Conservation (phyloP, 2,329 filamentous ascomycete species). For the Byssothecium circinans region DNA sequence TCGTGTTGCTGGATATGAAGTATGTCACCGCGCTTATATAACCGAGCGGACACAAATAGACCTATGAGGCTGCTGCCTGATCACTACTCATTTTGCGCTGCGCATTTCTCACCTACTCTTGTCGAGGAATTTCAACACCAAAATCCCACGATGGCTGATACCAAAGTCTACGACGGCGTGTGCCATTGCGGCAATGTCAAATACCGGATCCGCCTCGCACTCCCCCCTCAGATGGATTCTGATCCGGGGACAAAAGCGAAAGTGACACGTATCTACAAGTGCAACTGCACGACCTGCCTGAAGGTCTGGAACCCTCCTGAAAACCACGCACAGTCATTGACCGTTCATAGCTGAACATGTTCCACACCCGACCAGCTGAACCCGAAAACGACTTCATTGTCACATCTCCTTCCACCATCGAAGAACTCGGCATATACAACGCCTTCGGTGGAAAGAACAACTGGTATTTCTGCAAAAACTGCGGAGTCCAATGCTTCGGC, state of each 20-base stretch:
- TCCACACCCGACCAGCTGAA: slow-evolving; percentile 48
- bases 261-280: slow-evolving; percentile 43
- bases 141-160: slow-evolving; percentile 27
- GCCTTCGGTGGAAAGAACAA: slow-evolving; percentile 35
- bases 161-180: slow-evolving; percentile 42
- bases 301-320: slow-evolving; percentile 31
- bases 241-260: slow-evolving; percentile 9
- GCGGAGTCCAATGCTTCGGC: slow-evolving; percentile 51
- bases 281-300: slow-evolving; percentile 55
- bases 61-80: no score
- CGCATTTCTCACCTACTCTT: no score
- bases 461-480: slow-evolving; percentile 53
- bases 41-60: no score
- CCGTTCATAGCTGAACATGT: slow-evolving; percentile 40
- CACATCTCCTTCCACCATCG: slow-evolving; percentile 42
- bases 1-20: no score
- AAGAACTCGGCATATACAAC: slow-evolving; percentile 48
- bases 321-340: not conserved
- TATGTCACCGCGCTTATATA: no score
- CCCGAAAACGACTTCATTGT: slow-evolving; percentile 51
- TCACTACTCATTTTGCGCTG: no score
- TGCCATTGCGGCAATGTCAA: slow-evolving; percentile 52
- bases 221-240: slow-evolving; percentile 39
- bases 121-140: no score
- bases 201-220: slow-evolving; percentile 49